These are phyloP conservation scores for Ogataea minuta DNA, from an alignment of 805 yeast species.

Conservation along the genomic window DNA sequence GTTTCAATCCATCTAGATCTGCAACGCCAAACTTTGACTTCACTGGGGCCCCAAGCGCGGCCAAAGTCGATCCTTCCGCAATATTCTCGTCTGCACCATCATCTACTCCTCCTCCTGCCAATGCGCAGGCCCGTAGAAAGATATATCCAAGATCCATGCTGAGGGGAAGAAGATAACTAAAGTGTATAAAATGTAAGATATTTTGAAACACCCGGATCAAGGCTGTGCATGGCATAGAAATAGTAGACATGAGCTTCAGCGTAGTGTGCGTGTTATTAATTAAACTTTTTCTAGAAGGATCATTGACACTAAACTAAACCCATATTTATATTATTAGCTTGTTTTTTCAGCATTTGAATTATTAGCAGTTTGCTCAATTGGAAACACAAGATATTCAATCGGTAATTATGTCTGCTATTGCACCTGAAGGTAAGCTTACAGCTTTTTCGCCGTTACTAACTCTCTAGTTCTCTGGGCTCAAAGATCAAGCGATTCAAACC, in stretches of 20 bases:
- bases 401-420: slow-evolving; percentile 24
- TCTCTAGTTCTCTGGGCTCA: slow-evolving; percentile 86
- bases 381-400: not conserved
- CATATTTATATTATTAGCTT: too few species aligned
- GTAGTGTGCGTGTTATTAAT: too few species aligned
- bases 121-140: slow-evolving; percentile 18
- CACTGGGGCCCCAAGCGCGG: slow-evolving; percentile 26
- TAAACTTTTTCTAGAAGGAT: not conserved
- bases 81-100: slow-evolving; percentile 27
- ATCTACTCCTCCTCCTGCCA: slow-evolving; percentile 21
- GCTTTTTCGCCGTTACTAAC: not conserved
- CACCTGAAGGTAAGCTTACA: slow-evolving; percentile 34
- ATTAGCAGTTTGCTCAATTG: not conserved
- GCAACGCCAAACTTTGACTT: slow-evolving; percentile 35
- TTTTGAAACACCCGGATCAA: slow-evolving; percentile 9
- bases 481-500: slow-evolving; percentile 76
- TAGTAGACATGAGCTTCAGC: not conserved
- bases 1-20: slow-evolving; percentile 27
- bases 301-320: not conserved
- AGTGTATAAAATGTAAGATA: slow-evolving; percentile 8
- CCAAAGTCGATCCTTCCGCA: slow-evolving; percentile 29
- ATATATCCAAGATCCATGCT: slow-evolving; percentile 22
- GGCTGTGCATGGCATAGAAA: slow-evolving; percentile 3
- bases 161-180: slow-evolving; percentile 18
- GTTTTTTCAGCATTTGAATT: not conserved